Evolutionary conservation across 2,329 filamentous ascomycete genomes (phyloP), one percentile per base, ranked within the genome.

Genomic region (Sphaerulina musiva): DNA sequence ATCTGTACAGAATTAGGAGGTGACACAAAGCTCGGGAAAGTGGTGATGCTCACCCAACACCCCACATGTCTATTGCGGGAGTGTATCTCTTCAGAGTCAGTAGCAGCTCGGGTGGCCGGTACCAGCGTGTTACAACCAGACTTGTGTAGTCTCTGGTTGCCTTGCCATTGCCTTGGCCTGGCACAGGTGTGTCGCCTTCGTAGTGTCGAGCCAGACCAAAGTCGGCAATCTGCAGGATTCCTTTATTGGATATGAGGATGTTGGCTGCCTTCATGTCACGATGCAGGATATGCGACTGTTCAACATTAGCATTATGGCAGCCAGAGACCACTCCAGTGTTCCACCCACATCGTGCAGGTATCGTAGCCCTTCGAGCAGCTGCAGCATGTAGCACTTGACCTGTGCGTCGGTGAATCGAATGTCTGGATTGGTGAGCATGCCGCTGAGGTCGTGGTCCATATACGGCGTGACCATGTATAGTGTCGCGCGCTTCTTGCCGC

Each of bases 391-490:
- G 75, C 93, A 98, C 72, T 98, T 98, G 72, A 97, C 95, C 70
- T 97, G 91, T 4, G 89, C 80, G 66, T 91, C 85, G 46, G 86
- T 87, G 66, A 98, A 92, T 40, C 82, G 81, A 39, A 98, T 91
- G 6, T 85, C 84, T 8, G 92, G 92, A 65, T 98, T 98, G 70
- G 97, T 93, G 65, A 98, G 83, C 31, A 98, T 82, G 43, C 93
- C 93, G 7, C 92, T 95, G n/a, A 98, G 80, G 73, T 98, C 93
- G 73, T 98, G 93, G 65, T 97, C 91, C 90, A 97, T 96, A 72
- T 98, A 98, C 6, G 92, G 93, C 43, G 86, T 96, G 48, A 95
- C 92, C 93, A 98, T 98, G 74, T 97, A 97, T 78, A 98, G 90
- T 63, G 91, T 91, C 3, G 86, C 85, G 56, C 85, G 83, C 63